Conservation (phyloP, 306 rosid species). For the Quercus wislizeni region DNA sequence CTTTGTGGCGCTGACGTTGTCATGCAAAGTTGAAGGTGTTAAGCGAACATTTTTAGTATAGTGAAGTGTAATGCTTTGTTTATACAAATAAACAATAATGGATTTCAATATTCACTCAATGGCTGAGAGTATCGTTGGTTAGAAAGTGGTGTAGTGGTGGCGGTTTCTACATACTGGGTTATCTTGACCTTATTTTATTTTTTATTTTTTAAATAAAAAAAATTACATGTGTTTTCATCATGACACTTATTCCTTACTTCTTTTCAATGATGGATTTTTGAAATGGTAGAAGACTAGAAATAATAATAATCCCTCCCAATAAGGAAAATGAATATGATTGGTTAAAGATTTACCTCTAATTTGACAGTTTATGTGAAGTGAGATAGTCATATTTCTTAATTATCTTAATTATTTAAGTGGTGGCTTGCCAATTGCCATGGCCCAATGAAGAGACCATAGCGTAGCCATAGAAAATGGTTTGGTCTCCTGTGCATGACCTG, state of each 20-base stretch:
- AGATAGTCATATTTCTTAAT: background rate
- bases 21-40: background rate
- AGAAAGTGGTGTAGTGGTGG: background rate
- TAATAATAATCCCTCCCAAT: background rate
- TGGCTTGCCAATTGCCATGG: too few relatives aligned
- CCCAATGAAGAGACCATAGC: background rate
- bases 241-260: background rate
- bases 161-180: background rate
- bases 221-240: background rate
- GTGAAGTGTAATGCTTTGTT: background rate
- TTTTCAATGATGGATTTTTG: background rate
- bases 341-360: background rate
- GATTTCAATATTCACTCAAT: background rate
- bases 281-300: background rate
- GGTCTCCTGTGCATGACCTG: background rate
- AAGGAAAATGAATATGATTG: background rate
- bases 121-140: background rate
- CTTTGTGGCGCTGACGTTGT: background rate
- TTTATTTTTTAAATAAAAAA: too few relatives aligned
- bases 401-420: too few relatives aligned
- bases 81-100: background rate
- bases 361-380: background rate
- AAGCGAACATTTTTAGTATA: background rate
- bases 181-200: background rate
- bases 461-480: background rate